Base-by-base conservation (phyloP, 1,284 basidiomycete species). In the Dichomitus squalens region DNA sequence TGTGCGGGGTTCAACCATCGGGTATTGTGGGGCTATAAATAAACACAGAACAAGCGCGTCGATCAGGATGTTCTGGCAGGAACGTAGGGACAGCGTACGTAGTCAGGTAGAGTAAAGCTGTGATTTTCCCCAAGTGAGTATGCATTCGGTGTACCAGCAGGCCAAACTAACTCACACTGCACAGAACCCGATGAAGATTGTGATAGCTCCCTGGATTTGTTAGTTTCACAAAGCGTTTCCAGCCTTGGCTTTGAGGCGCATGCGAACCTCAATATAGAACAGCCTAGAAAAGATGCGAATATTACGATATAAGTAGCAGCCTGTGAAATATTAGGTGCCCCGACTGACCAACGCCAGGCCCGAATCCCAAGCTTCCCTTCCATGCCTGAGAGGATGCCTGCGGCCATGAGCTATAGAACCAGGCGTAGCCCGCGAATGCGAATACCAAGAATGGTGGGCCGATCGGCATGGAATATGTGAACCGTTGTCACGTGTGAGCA, bases 371-470 rank as follows among this genome's bases (percentile, higher is more conserved):
- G 73, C 53, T 76, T 78, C 2, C 86, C 87, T 57, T 92, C 82
- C 88, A 91, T 88, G 39, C 77, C 79, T 5, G 79, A 75, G 18
- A 92, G 76, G 52, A 92, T 87, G 2, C 87, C 88, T 16, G 86
- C 87, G 9, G 87, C 86, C 69, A 87, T 83, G 27, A 88, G 71
- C 82, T 88, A 57, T 18, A 52, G 35, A 23, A 25, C 23, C 36
- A 29, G n/a, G n/a, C 14, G 9, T 14, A 29, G 34, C 7, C 16
- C 21, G 27, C 34, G 20, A n/a, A 20, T 6, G 38, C 16, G 12
- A 27, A 51, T 51, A 20, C n/a, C 16, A 50, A 9, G 14, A 14
- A 29, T 18, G n/a, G n/a, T 34, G 44, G 21, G 49, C 33, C 31
- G 34, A 25, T 21, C 21, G 27, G 21, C 36, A 49, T 44, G 40